A percentile compares a stretch with the other conserved stretches of the same genome.
Conservation (phyloP, 2,329 filamentous ascomycete species). For the Bertia moriformis region DNA sequence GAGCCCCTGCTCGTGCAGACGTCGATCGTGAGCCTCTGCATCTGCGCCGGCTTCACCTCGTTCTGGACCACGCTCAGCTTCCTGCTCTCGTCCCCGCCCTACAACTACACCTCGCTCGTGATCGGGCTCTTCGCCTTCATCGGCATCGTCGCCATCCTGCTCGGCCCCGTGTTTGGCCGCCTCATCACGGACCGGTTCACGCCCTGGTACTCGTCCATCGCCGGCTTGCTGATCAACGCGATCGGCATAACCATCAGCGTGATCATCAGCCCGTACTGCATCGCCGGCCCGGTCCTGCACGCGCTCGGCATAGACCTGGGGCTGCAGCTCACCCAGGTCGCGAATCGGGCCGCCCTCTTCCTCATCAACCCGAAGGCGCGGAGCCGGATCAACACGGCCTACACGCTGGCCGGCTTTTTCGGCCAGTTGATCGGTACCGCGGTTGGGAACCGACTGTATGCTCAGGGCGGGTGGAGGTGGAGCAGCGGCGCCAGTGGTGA, state of each 20-base stretch:
- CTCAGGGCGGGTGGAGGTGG: constrained; percentile 31
- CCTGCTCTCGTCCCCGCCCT: constrained; percentile 56
- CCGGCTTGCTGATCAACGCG: constrained; percentile 44
- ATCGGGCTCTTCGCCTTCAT: constrained; percentile 72
- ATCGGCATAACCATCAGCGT: constrained; percentile 53
- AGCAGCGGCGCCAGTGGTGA: constrained; percentile 26
- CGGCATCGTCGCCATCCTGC: constrained; percentile 53
- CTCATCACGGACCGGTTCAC: constrained; percentile 57
- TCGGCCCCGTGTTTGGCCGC: constrained; percentile 56
- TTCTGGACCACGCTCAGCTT: constrained; percentile 71
- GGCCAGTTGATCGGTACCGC: constrained; percentile 62
- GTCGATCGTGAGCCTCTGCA: constrained; percentile 50
- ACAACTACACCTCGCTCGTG: constrained; percentile 47
- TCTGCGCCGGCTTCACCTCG: constrained; percentile 31
- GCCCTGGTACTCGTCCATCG: constrained; percentile 51
- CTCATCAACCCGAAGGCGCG: constrained; percentile 54
- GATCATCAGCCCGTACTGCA: constrained; percentile 46
- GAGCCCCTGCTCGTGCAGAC: constrained; percentile 59
- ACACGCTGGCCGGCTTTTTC: constrained; percentile 63
- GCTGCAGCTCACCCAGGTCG: constrained; percentile 59
- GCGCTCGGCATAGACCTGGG: constrained; percentile 60
- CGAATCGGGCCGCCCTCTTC: constrained; percentile 59
- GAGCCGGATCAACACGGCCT: constrained; percentile 68
- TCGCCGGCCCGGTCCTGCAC: constrained; percentile 61
- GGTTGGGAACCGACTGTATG: constrained; percentile 37